Evolutionary conservation across 2,329 filamentous ascomycete species (phyloP), one percentile per base, ranked within the genome.

Genomic region (Exserohilum rostratum): DNA sequence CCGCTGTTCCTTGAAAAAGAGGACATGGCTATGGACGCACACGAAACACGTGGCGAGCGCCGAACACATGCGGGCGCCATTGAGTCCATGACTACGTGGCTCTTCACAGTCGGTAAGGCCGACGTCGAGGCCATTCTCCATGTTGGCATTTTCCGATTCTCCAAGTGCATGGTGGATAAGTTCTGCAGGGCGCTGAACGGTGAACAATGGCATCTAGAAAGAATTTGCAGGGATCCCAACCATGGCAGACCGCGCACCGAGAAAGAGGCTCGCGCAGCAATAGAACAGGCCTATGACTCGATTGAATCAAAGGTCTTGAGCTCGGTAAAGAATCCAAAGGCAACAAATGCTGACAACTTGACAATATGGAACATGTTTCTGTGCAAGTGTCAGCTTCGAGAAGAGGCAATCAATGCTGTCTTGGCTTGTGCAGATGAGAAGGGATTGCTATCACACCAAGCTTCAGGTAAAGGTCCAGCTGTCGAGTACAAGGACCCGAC

Each of bases 1-100:
- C 83, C 87, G 1, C 81, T 99, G 0, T 99, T 99, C 78, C 89
- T 89, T 63, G 81, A 83, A 4, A 88, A 89, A 61, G 93, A 98
- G 73, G 87, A 93, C 59, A 73, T 90, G 15, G 87, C 91, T 77
- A 67, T 95, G 55, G 82, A 86, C 50, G 87, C 87, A 10, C 83
- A 85, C 17, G 65, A 61, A 20, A 70, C 68, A 13, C 68, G 69
- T 43, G 49, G 46, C 6, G 67, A 75, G 38, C 73, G 74, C 25
- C 65, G 67, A 17, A 57, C 57, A 39, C 48, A 56, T 22, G 58
- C 64, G 10, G 30, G 51, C 13, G 44, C 62, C 3, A 64, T 74
- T 15, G 68, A 74, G 11, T 34, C 18, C 6, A 30, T 55, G 1
- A 54, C 60, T 4, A 50, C 60, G 13, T 42, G 64, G 17, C 46